phyloP scores from a whole-genome alignment of 2,329 filamentous ascomycete genomes.

The Colletotrichum phormii region DNA sequence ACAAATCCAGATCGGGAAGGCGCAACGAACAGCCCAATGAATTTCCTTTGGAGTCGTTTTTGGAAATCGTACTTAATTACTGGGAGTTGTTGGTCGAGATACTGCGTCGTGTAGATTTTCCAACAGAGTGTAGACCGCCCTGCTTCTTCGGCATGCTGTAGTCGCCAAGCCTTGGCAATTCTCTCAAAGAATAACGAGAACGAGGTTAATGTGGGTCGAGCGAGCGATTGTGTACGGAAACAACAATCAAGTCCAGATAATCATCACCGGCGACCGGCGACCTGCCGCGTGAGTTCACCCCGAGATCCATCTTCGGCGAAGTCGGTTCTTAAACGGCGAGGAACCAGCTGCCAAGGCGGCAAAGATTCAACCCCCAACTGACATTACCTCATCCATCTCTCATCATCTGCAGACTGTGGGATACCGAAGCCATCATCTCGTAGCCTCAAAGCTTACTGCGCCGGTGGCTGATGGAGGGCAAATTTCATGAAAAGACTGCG shows the following conservation, averaged over 20 bases:
- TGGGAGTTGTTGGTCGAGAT: neutral
- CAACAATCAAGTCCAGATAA: neutral
- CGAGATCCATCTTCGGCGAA: neutral
- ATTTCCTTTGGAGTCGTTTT: neutral
- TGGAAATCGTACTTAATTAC: neutral
- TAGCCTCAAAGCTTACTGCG: neutral
- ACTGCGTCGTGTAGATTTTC: neutral
- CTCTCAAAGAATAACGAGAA: neutral
- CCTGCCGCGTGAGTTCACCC: neutral
- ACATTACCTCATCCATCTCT: neutral
- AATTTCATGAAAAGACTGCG: neutral
- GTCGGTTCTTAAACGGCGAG: neutral
- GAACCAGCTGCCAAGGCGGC: neutral
- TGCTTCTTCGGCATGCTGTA: neutral
- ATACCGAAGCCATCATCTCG: neutral
- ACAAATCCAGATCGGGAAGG: neutral
- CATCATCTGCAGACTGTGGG: neutral
- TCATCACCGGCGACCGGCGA: neutral
- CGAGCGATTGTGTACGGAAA: too few relatives aligned
- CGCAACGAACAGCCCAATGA: neutral
- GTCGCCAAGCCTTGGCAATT: neutral
- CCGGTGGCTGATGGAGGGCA: neutral
- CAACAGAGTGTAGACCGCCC: neutral
- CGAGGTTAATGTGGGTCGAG: neutral
- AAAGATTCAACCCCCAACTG: neutral